These are phyloP conservation scores for Dactylellina haptotyla DNA, from an alignment of 2,329 filamentous ascomycete genomes.

Conservation along the genomic window DNA sequence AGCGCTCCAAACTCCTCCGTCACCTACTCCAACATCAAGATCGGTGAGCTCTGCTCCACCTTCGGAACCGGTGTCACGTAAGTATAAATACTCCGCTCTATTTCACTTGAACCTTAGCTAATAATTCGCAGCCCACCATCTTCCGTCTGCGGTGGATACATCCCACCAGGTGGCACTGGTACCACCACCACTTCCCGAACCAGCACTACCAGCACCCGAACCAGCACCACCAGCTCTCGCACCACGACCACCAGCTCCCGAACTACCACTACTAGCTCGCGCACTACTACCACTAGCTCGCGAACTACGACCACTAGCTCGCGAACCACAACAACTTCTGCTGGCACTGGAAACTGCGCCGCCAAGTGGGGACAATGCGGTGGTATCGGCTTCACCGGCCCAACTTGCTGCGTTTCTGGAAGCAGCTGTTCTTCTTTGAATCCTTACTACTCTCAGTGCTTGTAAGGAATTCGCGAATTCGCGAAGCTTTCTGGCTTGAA, in stretches of 20 bases:
- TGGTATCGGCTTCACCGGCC: conserved; percentile 56
- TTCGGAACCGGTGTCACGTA: conserved; percentile 57
- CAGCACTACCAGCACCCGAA: neutral
- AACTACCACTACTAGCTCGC: conserved; percentile 13
- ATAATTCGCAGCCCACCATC: conserved; percentile 39
- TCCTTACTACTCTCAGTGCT: conserved; percentile 58
- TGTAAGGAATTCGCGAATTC: too few relatives aligned
- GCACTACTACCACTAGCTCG: conserved; percentile 1
- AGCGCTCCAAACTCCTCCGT: conserved; percentile 66
- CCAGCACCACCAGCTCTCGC: conserved; percentile 2
- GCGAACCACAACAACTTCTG: neutral
- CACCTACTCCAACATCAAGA: conserved; percentile 70
- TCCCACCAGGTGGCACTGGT: conserved; percentile 36
- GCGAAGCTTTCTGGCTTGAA: too few relatives aligned
- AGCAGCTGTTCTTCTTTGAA: conserved; percentile 54
- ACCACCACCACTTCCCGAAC: conserved; percentile 1
- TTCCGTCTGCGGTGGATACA: conserved; percentile 30
- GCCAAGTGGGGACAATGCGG: conserved; percentile 55
- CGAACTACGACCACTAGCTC: neutral
- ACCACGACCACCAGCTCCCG: conserved; percentile 12
- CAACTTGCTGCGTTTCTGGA: conserved; percentile 54
- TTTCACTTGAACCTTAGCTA: conserved; percentile 6
- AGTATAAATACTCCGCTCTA: conserved; percentile 19
- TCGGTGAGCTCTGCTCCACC: conserved; percentile 69
- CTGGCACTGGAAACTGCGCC: neutral